A percentile compares a stretch with the other conserved stretches of the same genome.
Evolutionary conservation across 2,329 filamentous ascomycete genomes (phyloP).

Genomic region (Simplicillium aogashimaense): DNA sequence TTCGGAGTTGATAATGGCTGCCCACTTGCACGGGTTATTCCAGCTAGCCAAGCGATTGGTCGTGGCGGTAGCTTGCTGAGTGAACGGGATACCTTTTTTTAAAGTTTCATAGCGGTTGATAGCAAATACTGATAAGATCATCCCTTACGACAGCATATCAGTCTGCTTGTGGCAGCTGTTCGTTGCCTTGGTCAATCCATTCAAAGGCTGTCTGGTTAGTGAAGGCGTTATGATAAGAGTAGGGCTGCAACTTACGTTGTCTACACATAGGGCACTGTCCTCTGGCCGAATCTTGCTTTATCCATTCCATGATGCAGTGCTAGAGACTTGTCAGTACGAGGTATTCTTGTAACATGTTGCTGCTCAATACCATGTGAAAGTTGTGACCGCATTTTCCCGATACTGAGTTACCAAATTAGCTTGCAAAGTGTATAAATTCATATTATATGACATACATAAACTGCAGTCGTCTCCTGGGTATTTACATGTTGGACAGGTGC

Average conservation of each 20-base stretch:
- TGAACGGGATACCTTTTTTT: too few relatives aligned
- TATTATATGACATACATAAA: constrained; percentile 54
- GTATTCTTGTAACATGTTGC: not conserved
- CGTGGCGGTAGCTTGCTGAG: too few relatives aligned
- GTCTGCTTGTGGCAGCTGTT: constrained; percentile 16
- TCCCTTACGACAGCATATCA: constrained; percentile 5
- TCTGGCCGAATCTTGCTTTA: constrained; percentile 86
- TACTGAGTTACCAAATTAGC: constrained; percentile 41
- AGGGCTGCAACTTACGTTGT: constrained; percentile 54
- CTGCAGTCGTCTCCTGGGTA: constrained; percentile 95
- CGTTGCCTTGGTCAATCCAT: constrained; percentile 27
- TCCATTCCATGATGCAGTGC: constrained; percentile 96
- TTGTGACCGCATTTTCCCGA: constrained; percentile 95
- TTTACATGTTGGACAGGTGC: constrained; percentile 95
- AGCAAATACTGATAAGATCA: too few relatives aligned
- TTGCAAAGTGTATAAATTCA: not conserved
- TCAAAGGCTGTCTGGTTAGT: constrained; percentile 24
- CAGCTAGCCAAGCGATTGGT: too few relatives aligned
- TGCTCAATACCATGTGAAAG: constrained; percentile 75
- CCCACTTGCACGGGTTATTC: too few relatives aligned
- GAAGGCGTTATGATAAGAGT: not conserved
- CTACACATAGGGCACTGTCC: constrained; percentile 97
- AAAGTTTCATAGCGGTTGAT: too few relatives aligned
- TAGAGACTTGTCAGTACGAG: constrained; percentile 23
- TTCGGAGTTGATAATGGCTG: too few relatives aligned